These are phyloP conservation scores for Volutella citrinella DNA, from an alignment of 2,329 filamentous ascomycete genomes.

Conservation along the genomic window DNA sequence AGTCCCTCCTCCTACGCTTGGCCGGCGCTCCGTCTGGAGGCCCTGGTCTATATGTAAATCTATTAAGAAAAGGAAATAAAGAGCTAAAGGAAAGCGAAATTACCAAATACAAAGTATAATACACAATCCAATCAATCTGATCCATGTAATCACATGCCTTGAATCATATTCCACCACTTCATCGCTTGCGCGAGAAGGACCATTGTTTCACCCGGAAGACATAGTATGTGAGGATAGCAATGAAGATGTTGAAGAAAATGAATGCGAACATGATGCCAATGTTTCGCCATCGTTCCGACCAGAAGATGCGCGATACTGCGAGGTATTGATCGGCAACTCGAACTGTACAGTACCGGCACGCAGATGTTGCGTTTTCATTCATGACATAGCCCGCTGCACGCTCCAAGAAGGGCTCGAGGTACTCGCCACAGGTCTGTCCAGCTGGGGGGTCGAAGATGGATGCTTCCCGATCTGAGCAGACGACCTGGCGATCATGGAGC, in stretches of 20 bases:
- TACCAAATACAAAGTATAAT: no score
- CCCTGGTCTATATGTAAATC: no score
- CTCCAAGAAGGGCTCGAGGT: slow-evolving; percentile 22
- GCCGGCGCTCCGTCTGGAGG: no score
- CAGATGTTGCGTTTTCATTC: slow-evolving; percentile 49
- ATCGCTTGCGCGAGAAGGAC: no score
- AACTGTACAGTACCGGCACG: slow-evolving; percentile 64
- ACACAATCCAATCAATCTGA: no score
- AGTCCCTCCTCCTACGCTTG: no score
- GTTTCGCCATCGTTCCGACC: slow-evolving; percentile 57
- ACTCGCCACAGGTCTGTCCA: slow-evolving; percentile 33
- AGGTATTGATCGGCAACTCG: slow-evolving; percentile 55
- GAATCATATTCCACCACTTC: no score
- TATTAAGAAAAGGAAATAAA: no score
- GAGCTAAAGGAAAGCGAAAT: no score
- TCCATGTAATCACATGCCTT: no score
- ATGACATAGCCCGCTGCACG: slow-evolving; percentile 48
- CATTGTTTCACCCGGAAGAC: no score
- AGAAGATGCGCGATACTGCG: slow-evolving; percentile 39
- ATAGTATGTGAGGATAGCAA: slow-evolving; percentile 57
- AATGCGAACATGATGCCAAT: slow-evolving; percentile 64
- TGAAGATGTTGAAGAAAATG: slow-evolving; percentile 56
- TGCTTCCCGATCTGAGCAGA: slow-evolving; percentile 52
- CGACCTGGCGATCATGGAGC: slow-evolving; percentile 50
- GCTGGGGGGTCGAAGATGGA: slow-evolving; percentile 61